A percentile compares a stretch with the other conserved stretches of the same genome.
Conservation (phyloP, 2,329 filamentous ascomycete genomes). For the Arthrobotrys conoides region DNA sequence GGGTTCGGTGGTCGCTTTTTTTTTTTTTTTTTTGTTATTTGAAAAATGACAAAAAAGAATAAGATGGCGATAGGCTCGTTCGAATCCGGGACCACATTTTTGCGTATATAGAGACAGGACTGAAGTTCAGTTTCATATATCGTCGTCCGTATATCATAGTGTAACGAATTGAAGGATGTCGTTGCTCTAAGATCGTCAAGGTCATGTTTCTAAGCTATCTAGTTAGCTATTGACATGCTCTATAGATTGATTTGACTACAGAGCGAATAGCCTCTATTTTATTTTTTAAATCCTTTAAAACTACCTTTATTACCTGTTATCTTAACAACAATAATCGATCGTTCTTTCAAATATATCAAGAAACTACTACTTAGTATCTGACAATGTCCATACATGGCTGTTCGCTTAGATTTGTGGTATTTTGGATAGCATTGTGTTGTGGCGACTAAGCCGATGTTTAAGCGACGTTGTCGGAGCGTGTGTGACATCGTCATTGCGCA, state of each 20-base stretch:
- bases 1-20: constrained; percentile 11
- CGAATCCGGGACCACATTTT: neutral
- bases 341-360: too few relatives aligned
- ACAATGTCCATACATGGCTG: neutral
- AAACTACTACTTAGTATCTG: too few relatives aligned
- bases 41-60: neutral
- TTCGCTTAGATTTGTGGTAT: constrained; percentile 30
- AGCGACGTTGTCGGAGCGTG: constrained; percentile 16
- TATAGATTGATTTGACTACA: too few relatives aligned
- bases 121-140: neutral
- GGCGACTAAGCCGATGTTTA: constrained; percentile 2
- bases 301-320: too few relatives aligned
- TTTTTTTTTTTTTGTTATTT: neutral
- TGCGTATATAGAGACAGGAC: neutral
- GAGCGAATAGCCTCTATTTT: too few relatives aligned
- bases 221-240: too few relatives aligned
- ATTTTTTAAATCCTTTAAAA: too few relatives aligned
- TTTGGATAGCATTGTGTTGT: constrained; percentile 36
- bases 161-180: too few relatives aligned
- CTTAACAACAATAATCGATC: too few relatives aligned
- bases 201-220: too few relatives aligned
- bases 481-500: constrained; percentile 23
- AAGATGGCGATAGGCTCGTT: neutral
- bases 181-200: too few relatives aligned
- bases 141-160: neutral